Percentiles rank a stretch among this genome's conserved stretches.
phyloP scores from a whole-genome alignment of 1,284 basidiomycete genomes.

The Thecaphora thlaspeos region DNA sequence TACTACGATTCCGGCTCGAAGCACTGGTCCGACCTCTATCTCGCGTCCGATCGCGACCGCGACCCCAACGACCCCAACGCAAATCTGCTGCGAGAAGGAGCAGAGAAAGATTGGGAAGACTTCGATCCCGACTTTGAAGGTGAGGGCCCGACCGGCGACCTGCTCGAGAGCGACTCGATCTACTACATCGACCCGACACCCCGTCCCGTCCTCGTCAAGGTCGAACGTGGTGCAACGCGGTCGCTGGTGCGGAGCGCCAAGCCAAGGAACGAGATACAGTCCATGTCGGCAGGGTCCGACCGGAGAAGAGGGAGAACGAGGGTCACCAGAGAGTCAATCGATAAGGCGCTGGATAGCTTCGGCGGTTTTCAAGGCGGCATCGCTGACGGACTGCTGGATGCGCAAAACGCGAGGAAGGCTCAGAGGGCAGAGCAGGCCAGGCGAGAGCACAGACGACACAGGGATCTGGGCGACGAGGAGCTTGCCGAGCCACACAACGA shows the following conservation, averaged over 20 bases:
- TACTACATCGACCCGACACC: not conserved
- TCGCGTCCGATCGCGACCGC: no score
- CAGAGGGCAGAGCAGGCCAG: not conserved
- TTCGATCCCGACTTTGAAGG: not conserved
- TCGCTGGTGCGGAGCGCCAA: constrained; percentile 5
- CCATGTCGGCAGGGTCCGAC: not conserved
- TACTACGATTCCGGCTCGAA: not conserved
- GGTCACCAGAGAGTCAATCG: no score
- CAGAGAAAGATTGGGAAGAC: not conserved
- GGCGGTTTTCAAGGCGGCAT: constrained; percentile 20
- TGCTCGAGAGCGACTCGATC: constrained; percentile 6
- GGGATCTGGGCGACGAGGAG: no score
- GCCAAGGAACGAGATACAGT: no score
- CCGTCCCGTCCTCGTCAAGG: not conserved
- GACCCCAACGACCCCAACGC: not conserved
- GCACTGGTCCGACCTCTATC: no score
- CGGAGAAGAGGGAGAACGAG: not conserved
- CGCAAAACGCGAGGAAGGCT: not conserved
- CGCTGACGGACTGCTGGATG: not conserved
- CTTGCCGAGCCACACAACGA: no score
- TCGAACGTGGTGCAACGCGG: not conserved
- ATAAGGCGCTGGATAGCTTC: constrained; percentile 11
- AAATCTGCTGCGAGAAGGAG: not conserved
- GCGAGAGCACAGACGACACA: not conserved
- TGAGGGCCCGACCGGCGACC: not conserved